Evolutionary conservation across 2,329 filamentous ascomycete genomes (phyloP), one percentile per base, ranked within the genome.

Genomic region (Colletotrichum sp.): DNA sequence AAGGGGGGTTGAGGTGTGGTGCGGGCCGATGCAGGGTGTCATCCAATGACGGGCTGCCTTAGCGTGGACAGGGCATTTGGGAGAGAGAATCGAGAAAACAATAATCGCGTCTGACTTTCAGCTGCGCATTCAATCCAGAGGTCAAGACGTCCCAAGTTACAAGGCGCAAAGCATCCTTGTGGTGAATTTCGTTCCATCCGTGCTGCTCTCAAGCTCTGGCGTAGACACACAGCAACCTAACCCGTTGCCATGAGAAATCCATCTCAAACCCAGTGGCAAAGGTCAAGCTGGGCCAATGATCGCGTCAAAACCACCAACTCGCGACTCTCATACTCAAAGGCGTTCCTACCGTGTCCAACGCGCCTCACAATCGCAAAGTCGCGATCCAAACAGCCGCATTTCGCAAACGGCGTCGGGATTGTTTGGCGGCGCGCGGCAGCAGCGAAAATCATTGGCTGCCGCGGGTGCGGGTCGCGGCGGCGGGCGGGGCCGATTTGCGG

Each of bases 401-500:
- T 32, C 36, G n/a, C 34, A 9, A 64, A 32, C 22, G 62, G 62
- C 28, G 22, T 28, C 55, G 36, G 26, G 15, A 2, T 65, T 74
- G 75, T 76, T 71, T 76, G 30, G 66, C 12, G 26, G 52, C 62
- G 60, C 75, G 66, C 75, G n/a, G n/a, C 75, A 44, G 32, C 15
- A 15, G 32, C n/a, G 30, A 60, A 12, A 60, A 63, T 16, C 15
- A 76, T 76, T 76, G 75, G 75, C 67, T 64, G 39, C 68, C 59
- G 67, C 64, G 64, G 36, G 3, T 26, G 57, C 36, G 66, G 71
- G 28, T 30, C 60, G 71, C 71, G 66, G 75, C n/a, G 24, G 22
- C 66, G 13, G 71, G 67, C 60, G 71, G 75, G 71, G 16, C 67
- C 75, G 71, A 24, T n/a, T 9, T 44, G 4, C 39, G 32, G n/a